These are phyloP conservation scores for Andrographis paniculata DNA, from an alignment of 305 asterid genomes.

Conservation along the genomic window DNA sequence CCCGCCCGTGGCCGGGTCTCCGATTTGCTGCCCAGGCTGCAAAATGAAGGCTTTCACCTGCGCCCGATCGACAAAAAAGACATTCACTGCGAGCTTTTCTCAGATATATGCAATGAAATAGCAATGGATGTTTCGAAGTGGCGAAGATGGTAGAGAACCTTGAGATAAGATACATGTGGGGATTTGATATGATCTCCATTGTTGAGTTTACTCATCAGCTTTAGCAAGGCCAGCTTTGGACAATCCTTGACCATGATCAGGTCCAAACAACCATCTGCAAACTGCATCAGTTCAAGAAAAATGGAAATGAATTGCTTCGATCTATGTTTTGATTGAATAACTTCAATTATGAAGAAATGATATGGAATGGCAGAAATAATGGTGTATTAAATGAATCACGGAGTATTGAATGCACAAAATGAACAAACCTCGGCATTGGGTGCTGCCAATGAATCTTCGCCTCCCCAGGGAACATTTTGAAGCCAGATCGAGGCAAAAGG, in stretches of 20 bases:
- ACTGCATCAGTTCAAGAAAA: slow-evolving; percentile 34
- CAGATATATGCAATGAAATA: background rate
- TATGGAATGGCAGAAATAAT: too few relatives aligned
- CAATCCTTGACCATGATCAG: slow-evolving; percentile 73
- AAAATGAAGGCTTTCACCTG: slow-evolving; percentile 79
- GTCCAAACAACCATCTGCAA: slow-evolving; percentile 97
- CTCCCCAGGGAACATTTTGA: slow-evolving; percentile 96
- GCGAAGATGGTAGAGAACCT: slow-evolving; percentile 30
- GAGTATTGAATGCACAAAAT: background rate
- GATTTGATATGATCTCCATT: slow-evolving; percentile 75
- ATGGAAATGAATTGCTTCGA: background rate
- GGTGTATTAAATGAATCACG: too few relatives aligned
- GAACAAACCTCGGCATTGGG: slow-evolving; percentile 77
- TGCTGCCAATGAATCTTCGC: slow-evolving; percentile 83
- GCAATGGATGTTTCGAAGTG: background rate
- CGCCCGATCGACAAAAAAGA: too few relatives aligned
- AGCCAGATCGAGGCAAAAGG: slow-evolving; percentile 94
- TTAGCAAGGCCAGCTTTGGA: slow-evolving; percentile 53
- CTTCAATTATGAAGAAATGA: background rate
- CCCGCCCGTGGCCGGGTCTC: slow-evolving; percentile 56
- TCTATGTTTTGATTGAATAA: background rate
- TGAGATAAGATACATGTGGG: slow-evolving; percentile 63
- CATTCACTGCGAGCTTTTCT: too few relatives aligned
- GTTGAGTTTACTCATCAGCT: slow-evolving; percentile 49
- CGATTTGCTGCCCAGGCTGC: slow-evolving; percentile 61